Evolutionary conservation across 2,329 filamentous ascomycete genomes (phyloP), one percentile per base, ranked within the genome.

Genomic region (Phialemoniopsis sp.): DNA sequence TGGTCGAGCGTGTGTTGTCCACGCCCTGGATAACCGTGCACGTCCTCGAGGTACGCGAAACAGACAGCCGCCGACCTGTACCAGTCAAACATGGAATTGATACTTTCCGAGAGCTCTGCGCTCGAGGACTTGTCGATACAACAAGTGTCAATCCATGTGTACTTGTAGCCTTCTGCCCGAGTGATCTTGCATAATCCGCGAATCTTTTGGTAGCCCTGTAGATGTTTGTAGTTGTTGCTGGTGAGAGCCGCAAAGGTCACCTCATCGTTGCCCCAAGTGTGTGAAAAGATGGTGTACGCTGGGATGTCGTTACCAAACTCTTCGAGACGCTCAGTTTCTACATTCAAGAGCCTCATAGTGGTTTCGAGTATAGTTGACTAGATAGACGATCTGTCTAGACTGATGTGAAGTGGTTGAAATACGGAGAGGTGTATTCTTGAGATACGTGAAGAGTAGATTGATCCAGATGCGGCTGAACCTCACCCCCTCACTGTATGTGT

Each of bases 201-300:
- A 12, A 40, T 32, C 36, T 38, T 38, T 28, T 16, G 13, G 31
- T 26, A 38, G 34, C 34, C 34, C 10, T 21, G 9, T 18, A 36
- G 12, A 15, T 33, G 32, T 5, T 13, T 17, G 36, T 30, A 16
- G n/a, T 29, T 18, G 15, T 18, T 8, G 28, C 14, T 16, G n/a
- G 13, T 28, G 12, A 37, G 8, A 16, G 16, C 36, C 16, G 7
- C 35, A 5, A 46, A 43, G 2, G 39, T 36, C 15, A 50, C 44
- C 17, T 52, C 46, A 2, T 46, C 40, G 3, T 46, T 39, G 6
- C 37, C 41, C 43, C 45, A 46, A 0, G 40, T 46, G 32, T 49
- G 47, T 7, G 47, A 50, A 8, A 48, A 34, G 6, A 48, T 45
- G 15, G 44, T 42, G 34, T 48, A 46, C n/a, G 9, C 29, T 3